Conservation (phyloP, 2,329 filamentous ascomycete species). For the Orbilia brochopaga region DNA sequence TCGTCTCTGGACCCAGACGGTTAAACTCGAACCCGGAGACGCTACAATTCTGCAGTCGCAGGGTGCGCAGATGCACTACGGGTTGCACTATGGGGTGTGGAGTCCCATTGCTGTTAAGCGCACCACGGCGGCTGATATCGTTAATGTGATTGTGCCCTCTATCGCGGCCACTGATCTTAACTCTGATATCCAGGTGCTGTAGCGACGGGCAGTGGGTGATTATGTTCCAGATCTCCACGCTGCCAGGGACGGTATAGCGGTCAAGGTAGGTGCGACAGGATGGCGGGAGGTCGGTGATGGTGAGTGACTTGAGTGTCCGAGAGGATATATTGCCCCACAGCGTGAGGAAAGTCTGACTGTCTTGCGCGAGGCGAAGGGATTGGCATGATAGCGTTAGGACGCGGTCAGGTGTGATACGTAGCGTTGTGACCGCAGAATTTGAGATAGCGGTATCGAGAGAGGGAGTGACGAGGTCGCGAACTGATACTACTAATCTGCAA, state of each 20-base stretch:
- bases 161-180: slow-evolving; percentile 30
- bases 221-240: slow-evolving; percentile 40
- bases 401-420: slow-evolving; percentile 19
- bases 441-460: slow-evolving; percentile 39
- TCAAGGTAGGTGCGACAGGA: slow-evolving; percentile 45
- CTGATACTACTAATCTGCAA: slow-evolving; percentile 12
- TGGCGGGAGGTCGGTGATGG: slow-evolving; percentile 27
- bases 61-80: slow-evolving; percentile 20
- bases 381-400: slow-evolving; percentile 28
- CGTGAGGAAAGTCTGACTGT: slow-evolving; percentile 35
- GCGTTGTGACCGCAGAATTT: slow-evolving; percentile 8
- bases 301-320: slow-evolving; percentile 25
- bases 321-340: slow-evolving; percentile 46
- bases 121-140: slow-evolving; percentile 16
- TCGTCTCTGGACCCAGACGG: slow-evolving; percentile 18
- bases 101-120: not conserved
- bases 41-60: slow-evolving; percentile 37
- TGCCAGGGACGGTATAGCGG: slow-evolving; percentile 29
- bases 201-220: slow-evolving; percentile 35
- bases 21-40: slow-evolving; percentile 37
- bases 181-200: slow-evolving; percentile 32
- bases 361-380: slow-evolving; percentile 37
- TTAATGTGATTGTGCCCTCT: slow-evolving; percentile 36
- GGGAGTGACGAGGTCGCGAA: slow-evolving; percentile 15
- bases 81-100: not conserved